Percentiles rank a stretch among this genome's conserved stretches.
phyloP scores from a whole-genome alignment of 495 filamentous ascomycete genomes.

The Lasiosphaeria ovina region DNA sequence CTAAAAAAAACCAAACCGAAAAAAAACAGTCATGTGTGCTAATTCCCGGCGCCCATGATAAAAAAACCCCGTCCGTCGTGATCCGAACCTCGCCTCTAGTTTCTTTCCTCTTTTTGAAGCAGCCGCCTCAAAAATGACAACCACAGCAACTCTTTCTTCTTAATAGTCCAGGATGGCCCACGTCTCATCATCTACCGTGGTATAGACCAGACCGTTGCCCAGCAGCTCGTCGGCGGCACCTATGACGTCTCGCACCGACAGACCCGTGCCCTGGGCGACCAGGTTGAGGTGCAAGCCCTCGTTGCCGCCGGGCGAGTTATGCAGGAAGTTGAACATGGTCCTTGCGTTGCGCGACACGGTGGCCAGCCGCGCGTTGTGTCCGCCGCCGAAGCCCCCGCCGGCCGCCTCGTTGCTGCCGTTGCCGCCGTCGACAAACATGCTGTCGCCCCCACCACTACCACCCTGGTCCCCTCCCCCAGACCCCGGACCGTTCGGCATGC shows the following conservation, averaged over 20 bases:
- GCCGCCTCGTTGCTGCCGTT: constrained; percentile 36
- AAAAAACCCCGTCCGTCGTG: not conserved
- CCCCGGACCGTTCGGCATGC: constrained; percentile 44
- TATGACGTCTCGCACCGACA: constrained; percentile 66
- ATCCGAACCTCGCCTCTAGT: not conserved
- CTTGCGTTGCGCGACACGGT: constrained; percentile 54
- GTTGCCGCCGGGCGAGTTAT: constrained; percentile 61
- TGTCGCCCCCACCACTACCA: constrained; percentile 44
- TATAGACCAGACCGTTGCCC: constrained; percentile 71
- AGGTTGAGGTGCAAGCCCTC: constrained; percentile 78
- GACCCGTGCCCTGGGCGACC: constrained; percentile 61
- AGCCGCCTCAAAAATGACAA: not conserved
- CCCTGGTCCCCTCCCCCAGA: constrained; percentile 20
- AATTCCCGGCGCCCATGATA: not conserved
- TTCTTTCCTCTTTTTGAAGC: not conserved
- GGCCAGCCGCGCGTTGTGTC: constrained; percentile 37
- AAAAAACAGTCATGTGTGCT: not conserved
- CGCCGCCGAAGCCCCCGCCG: constrained; percentile 15
- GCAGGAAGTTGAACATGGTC: constrained; percentile 66
- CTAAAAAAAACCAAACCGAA: not conserved
- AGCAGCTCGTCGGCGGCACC: constrained; percentile 78
- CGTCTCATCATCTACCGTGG: constrained; percentile 85
- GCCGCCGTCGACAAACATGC: constrained; percentile 52
- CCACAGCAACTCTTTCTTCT: not conserved
- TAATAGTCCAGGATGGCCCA: constrained; percentile 69